Evolutionary conservation across 331 rosid genomes (phyloP), one percentile per base, ranked within the genome.

Genomic region (Acacia concinna): DNA sequence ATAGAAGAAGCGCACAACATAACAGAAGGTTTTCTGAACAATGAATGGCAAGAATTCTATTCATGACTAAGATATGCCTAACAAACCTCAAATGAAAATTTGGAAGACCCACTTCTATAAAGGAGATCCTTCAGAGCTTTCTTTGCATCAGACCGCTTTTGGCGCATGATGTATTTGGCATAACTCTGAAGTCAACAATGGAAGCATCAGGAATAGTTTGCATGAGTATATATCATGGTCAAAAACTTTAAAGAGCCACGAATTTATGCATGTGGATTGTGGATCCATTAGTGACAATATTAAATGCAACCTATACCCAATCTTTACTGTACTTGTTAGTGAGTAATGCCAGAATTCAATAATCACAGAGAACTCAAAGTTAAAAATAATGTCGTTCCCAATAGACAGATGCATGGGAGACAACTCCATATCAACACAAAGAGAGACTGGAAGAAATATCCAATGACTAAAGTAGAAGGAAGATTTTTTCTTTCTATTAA

Each of bases 71-170:
- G 43, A 64, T 56, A 11, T 38, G 51, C 71, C 79, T 52, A 84
- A 64, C 81, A 70, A 84, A 90, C 97, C 92, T 31, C 79, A 72
- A 85, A 86, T 49, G 87, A 71, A 78, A 77, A 54, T 69, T 81
- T 87, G 40, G 94, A 81, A 79, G 88, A 72, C 68, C 97, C 97
- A 79, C 88, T 73, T 75, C 71, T 87, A 82, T 80, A 86, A 71
- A 93, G 93, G 73, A 93, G 91, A 86, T 82, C 74, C 74, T 95
- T 91, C 49, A 93, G 78, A 66, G 96, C 97, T 87, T 89, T 94
- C 88, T 94, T 94, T 57, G 97, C 72, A 84, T 92, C 97, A 64
- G 96, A 91, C 74, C 94, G 97, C 86, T 85, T 95, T 80, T 92
- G 89, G 79, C 93, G 96, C 49, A 85, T 86, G 62, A 82, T 85